Conservation (phyloP, 805 yeast genomes). For the Candida silvicultrix region DNA sequence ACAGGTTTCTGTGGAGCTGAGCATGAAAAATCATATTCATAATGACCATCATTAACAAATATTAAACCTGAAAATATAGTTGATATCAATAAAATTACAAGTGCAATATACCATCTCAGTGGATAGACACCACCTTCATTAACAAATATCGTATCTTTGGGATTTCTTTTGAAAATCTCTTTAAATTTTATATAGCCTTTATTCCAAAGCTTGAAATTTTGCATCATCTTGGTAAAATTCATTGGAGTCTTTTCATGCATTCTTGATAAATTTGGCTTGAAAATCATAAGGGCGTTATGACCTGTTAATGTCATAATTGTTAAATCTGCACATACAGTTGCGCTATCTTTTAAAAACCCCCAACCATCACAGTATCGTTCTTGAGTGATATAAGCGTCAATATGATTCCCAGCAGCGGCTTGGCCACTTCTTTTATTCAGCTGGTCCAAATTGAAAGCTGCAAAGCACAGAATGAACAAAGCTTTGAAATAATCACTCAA, state of each 20-base stretch:
- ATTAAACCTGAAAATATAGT: slow-evolving; percentile 6
- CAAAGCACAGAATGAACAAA: neutral
- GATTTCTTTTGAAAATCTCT: neutral
- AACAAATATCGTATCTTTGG: slow-evolving; percentile 1
- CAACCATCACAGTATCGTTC: slow-evolving; percentile 12
- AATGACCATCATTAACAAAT: slow-evolving; percentile 10
- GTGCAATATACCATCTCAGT: slow-evolving; percentile 1
- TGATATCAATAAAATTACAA: neutral
- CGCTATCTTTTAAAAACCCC: slow-evolving; percentile 12
- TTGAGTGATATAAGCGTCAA: neutral
- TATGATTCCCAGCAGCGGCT: neutral
- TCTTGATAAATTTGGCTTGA: slow-evolving; percentile 7
- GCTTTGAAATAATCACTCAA: slow-evolving; percentile 16
- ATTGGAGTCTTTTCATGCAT: slow-evolving; percentile 4
- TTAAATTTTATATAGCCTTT: neutral
- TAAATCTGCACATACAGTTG: slow-evolving; percentile 12
- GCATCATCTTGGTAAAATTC: slow-evolving; percentile 4
- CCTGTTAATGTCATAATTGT: slow-evolving; percentile 13
- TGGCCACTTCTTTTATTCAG: neutral
- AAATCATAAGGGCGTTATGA: slow-evolving; percentile 17
- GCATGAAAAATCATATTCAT: slow-evolving; percentile 10
- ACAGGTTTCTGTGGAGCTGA: slow-evolving; percentile 9
- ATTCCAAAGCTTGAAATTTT: too few species aligned
- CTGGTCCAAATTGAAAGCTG: neutral
- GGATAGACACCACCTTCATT: slow-evolving; percentile 20